Evolutionary conservation across 2,329 filamentous ascomycete genomes (phyloP).

Genomic region (Trichoderma pleuroti): DNA sequence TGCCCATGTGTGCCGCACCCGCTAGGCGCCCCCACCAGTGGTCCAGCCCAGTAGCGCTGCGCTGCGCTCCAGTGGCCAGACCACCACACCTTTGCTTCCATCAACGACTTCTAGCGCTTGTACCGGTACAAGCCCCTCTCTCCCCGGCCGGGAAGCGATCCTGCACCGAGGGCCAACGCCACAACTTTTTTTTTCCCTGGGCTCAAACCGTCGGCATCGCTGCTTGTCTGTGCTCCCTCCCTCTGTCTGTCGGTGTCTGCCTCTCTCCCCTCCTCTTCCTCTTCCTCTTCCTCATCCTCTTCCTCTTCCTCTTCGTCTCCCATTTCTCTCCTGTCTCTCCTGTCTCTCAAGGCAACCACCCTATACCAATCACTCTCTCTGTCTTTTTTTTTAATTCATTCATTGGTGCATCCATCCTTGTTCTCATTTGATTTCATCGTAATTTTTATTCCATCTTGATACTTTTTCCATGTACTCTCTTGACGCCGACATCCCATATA

Average conservation of each 20-base stretch:
- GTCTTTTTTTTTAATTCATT: background rate
- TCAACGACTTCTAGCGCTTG: conserved; percentile 1
- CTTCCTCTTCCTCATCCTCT: background rate
- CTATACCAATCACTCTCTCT: background rate
- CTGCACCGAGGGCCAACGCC: background rate
- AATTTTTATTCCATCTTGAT: background rate
- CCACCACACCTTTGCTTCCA: background rate
- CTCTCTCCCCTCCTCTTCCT: background rate
- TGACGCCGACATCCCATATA: too few species aligned
- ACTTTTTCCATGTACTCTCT: background rate
- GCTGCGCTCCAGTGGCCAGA: background rate
- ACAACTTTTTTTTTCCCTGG: background rate
- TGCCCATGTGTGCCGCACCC: background rate
- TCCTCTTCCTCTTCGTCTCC: background rate
- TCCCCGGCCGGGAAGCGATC: conserved; percentile 17
- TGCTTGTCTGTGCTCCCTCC: background rate
- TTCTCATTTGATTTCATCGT: background rate
- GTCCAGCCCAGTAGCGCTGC: background rate
- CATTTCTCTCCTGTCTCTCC: background rate
- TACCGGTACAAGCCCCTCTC: conserved; percentile 13
- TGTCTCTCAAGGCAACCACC: background rate
- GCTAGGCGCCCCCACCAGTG: background rate
- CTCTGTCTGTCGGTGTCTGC: background rate
- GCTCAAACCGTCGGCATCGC: background rate
- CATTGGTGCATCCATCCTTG: background rate